Percentiles rank a stretch among this genome's conserved stretches.
Evolutionary conservation across 2,329 filamentous ascomycete species (phyloP).

Genomic region (Fusarium chaquense): DNA sequence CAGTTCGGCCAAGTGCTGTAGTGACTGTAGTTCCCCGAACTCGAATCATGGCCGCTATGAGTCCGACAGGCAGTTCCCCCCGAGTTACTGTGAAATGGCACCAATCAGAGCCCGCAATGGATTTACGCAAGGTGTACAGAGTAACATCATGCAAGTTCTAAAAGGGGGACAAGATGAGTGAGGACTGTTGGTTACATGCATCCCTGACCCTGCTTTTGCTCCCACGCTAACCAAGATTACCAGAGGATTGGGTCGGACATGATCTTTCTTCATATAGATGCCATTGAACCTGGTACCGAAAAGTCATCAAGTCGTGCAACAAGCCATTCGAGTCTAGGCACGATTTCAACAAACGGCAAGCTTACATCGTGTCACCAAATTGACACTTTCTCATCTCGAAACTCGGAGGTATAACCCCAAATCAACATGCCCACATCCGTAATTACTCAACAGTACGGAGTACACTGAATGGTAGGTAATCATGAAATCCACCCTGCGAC

Average conservation of each 20-base stretch:
- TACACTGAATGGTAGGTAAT: not conserved
- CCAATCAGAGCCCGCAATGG: constrained; percentile 22
- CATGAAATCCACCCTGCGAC: not conserved
- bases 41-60: constrained; percentile 16
- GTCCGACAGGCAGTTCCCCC: not conserved
- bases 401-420: not conserved
- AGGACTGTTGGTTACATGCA: constrained; percentile 37
- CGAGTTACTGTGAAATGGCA: constrained; percentile 4
- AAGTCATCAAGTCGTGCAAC: not conserved
- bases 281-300: not conserved
- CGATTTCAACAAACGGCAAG: not conserved
- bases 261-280: constrained; percentile 33
- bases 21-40: constrained; percentile 11
- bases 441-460: not conserved
- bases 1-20: constrained; percentile 14
- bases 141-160: constrained; percentile 32
- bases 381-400: not conserved
- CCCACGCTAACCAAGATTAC: constrained; percentile 41
- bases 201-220: constrained; percentile 44
- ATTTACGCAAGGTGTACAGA: constrained; percentile 3
- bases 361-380: not conserved
- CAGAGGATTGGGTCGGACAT: constrained; percentile 43
- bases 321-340: not conserved
- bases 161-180: constrained; percentile 40
- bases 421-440: not conserved